Evolutionary conservation across 371 early-diverging fungal species (phyloP), one percentile per base, ranked within the genome.

Genomic region (Apophysomyces trapeziformis): DNA sequence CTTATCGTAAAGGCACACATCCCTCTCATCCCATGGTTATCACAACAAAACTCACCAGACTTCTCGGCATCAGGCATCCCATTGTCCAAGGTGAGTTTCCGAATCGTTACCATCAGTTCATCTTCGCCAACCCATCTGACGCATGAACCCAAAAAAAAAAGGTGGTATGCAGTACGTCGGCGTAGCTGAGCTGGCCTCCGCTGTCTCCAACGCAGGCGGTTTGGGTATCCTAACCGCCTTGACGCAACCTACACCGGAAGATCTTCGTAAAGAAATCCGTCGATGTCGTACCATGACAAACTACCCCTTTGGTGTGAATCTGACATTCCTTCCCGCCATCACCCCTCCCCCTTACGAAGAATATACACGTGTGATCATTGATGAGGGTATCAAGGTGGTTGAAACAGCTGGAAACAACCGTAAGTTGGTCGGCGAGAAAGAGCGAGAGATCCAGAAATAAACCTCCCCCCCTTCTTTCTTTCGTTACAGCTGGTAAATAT

Each of bases 181-280:
- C 46, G 85, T 86, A 0, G 91, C 91, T 38, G 93, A 91, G 66
- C 78, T 91, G 68, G 93, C 89, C 9, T 83, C 89, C 50, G 93
- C 99, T 67, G 96, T 99, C 47, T 96, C 96, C 39, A 99, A 99
- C 82, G 99, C 98, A 60, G 99, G 99, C 60, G 96, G 94, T 38
- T 93, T 96, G 70, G 99, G 99, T 54, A 91, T 96, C 14, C 73
- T 99, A 71, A 90, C 89, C 73, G 98, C 96, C 39, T 87, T 68
- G 84, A 92, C 93, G 12, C 92, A 93, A 68, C 93, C 93, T 46
- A 91, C 93, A n/a, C 93, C 93, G n/a, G 92, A 90, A 59, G 89
- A 82, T 39, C 77, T 93, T 39, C 87, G 89, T 67, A 71, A 74
- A 5, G 93, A 92, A 71, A 92, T 93, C 63, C 81, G 79, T 58